phyloP scores from a whole-genome alignment of 2,329 filamentous ascomycete species.

The Macroventuria anomochaeta region DNA sequence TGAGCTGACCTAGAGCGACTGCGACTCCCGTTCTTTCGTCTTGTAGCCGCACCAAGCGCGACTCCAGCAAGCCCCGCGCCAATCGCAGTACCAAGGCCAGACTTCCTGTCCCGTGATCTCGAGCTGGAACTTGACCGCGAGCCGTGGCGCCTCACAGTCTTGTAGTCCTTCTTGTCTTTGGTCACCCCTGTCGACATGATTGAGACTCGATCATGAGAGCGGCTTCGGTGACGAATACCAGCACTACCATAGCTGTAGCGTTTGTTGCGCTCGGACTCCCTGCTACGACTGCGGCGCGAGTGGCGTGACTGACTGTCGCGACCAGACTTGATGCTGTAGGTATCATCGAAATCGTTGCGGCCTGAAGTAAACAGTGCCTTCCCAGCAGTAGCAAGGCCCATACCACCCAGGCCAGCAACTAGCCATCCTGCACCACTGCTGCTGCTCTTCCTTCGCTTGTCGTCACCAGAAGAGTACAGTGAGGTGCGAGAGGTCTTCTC shows the following conservation, averaged over 20 bases:
- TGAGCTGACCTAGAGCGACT: conserved; percentile 48
- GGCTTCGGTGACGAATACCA: conserved; percentile 48
- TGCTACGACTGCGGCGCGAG: conserved; percentile 44
- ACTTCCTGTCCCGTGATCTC: conserved; percentile 42
- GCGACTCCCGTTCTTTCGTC: conserved; percentile 40
- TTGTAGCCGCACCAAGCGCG: conserved; percentile 42
- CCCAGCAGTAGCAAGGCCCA: conserved; percentile 59
- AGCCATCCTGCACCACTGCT: conserved; percentile 57
- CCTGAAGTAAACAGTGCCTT: conserved; percentile 60
- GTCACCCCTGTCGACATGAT: conserved; percentile 44
- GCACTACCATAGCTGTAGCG: conserved; percentile 55
- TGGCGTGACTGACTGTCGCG: conserved; percentile 44
- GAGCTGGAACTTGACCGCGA: conserved; percentile 50
- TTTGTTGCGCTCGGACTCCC: conserved; percentile 48
- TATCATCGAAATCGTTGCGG: conserved; percentile 64
- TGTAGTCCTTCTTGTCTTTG: conserved; percentile 45
- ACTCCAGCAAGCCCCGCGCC: conserved; percentile 50
- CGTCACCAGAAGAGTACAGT: conserved; percentile 41
- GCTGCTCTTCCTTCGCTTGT: conserved; percentile 52
- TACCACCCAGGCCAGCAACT: conserved; percentile 61
- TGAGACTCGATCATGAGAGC: conserved; percentile 44
- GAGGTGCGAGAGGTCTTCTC: conserved; percentile 44
- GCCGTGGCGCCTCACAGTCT: conserved; percentile 36
- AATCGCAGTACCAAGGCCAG: conserved; percentile 47
- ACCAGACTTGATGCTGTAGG: conserved; percentile 65